Base-by-base conservation (phyloP, 495 filamentous ascomycete genomes). In the Collariella sp. region DNA sequence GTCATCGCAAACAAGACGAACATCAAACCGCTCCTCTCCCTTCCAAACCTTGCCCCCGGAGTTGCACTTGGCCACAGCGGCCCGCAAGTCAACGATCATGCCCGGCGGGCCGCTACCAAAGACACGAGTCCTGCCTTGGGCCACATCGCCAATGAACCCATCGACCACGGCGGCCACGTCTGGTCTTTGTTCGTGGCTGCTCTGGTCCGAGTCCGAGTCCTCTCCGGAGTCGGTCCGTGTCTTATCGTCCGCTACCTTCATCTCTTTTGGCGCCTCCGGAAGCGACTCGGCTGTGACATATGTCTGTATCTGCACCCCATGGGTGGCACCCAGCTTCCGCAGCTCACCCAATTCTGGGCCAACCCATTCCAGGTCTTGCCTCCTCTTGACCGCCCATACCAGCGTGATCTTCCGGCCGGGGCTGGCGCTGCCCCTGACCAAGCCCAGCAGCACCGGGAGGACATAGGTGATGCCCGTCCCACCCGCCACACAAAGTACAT, bases 401-500 rank as follows among this genome's bases (percentile, higher is more conserved):
- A 87, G 73, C 45, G 82, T 78, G 5, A 86, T 56, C 15, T 62
- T 69, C 16, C 73, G 58, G 20, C 62, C 61, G 3, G 63, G 54
- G 47, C 51, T 50, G 42, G 62, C 47, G 48, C 65, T 33, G 13
- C 68, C 62, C n/a, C 68, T 58, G 15, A 70, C 62, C 19, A 81
- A 56, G 0, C 70, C 59, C 9, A 79, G 70, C 1, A 83, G 62
- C 0, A 82, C 62, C 0, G 83, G 82, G 0, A 85, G 71, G 2
- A 82, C 75, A 57, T 81, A 85, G 0, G 82, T 77, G 34, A 85
- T 77, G 5, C 83, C 83, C 0, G 83, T 86, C 9, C 84, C 82
- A 29, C 83, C 82, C 5, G 83, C 81, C 1, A 86, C 66, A 52
- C 76, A 80, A 9, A 85, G 69, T 18, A 85, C 64, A 49, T 85